Evolutionary conservation across 441 rosid genomes (phyloP), one percentile per base, ranked within the genome.

Genomic region (Jatropha multifida): DNA sequence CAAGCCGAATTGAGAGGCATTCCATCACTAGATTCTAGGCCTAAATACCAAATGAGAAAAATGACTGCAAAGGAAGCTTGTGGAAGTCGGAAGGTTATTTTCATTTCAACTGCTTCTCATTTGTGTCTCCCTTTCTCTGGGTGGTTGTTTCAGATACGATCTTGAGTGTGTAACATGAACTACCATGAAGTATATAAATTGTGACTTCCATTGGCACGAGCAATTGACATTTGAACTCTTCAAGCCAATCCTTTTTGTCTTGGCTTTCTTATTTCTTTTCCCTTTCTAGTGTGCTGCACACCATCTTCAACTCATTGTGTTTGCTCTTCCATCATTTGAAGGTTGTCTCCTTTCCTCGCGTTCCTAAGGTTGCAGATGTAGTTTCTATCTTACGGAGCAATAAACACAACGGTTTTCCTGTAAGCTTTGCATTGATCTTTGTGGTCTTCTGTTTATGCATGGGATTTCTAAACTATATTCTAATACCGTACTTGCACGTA

Each of bases 361-460:
- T 94, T 72, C 86, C 85, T 55, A 95, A 91, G 89, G 96, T 96
- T 73, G 92, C 96, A 66, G 97, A 96, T 85, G 81, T 92, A 59
- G 92, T 88, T 76, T 89, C 98, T 58, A 91, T 92, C 76, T 85
- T 96, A 85, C 89, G 85, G 66, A 90, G 92, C 87, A 92, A 89
- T 83, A 85, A 83, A 75, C 99, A 96, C 87, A 94, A 94, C 77
- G 98, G 99, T 48, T 96, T 92, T 80, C 98, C 98, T 7, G 99
- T 94, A 85, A 84, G 94, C 80, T 75, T 75, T 46, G 51, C 67
- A 40, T 71, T 73, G 40, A 15, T 63, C 42, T 46, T 56, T 76
- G 49, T 75, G 51, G 38, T 73, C n/a, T 46, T 78, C 41, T 75
- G 38, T 58, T 70, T 58, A 37, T 41, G 40, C 59, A 44, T 60